Conservation (phyloP, 805 yeast species). For the Starmerella bombicola region DNA sequence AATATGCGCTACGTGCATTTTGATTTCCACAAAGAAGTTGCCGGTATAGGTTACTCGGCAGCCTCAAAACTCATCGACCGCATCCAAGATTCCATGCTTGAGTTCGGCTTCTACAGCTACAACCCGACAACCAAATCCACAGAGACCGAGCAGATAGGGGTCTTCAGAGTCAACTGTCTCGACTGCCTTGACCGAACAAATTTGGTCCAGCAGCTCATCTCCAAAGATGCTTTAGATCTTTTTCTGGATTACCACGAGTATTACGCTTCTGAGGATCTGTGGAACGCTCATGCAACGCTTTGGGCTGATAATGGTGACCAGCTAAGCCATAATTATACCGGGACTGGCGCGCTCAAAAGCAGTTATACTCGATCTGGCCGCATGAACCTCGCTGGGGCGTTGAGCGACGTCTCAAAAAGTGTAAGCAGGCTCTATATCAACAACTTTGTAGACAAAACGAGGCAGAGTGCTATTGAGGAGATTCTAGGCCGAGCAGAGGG, state of each 20-base stretch:
- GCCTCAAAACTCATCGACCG: slow-evolving; percentile 57
- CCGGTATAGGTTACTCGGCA: slow-evolving; percentile 66
- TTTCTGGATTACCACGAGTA: slow-evolving; percentile 36
- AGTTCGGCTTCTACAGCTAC: slow-evolving; percentile 72
- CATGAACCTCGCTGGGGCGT: slow-evolving; percentile 91
- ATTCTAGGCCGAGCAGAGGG: slow-evolving; percentile 69
- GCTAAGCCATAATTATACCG: slow-evolving; percentile 88
- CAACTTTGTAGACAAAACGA: slow-evolving; percentile 83
- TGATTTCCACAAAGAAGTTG: slow-evolving; percentile 89
- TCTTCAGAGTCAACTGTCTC: slow-evolving; percentile 84
- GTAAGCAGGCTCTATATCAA: slow-evolving; percentile 91
- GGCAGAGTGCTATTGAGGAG: slow-evolving; percentile 81
- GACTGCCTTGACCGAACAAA: slow-evolving; percentile 94
- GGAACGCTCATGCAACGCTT: slow-evolving; percentile 63
- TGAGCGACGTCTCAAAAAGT: slow-evolving; percentile 94
- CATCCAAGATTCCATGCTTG: slow-evolving; percentile 52
- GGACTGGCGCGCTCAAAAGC: slow-evolving; percentile 92
- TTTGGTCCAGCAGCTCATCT: slow-evolving; percentile 62
- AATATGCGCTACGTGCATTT: slow-evolving; percentile 58
- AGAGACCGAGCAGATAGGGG: slow-evolving; percentile 73
- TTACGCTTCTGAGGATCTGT: slow-evolving; percentile 40
- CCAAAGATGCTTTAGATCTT: slow-evolving; percentile 49
- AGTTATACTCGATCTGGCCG: slow-evolving; percentile 91
- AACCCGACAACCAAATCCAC: slow-evolving; percentile 38
- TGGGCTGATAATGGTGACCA: slow-evolving; percentile 99